Evolutionary conservation across 768 basidiomycete species (phyloP), one percentile per base, ranked within the genome.

Genomic region (Rhizopogon vesiculosus): DNA sequence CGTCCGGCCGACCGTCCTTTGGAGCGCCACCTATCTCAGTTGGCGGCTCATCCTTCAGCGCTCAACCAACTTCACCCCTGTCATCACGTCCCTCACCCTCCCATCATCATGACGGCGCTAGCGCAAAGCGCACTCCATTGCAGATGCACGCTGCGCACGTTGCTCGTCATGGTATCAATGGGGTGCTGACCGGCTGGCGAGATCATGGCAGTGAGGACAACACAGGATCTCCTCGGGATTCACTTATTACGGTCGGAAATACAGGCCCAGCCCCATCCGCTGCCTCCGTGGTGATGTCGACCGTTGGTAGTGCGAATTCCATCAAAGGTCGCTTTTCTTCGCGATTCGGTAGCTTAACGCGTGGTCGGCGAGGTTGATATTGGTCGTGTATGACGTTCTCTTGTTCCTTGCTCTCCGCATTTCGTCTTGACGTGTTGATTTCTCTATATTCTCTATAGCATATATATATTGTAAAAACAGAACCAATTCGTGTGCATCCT

Each of bases 91-190:
- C 57, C 0, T 28, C 29, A 7, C 28, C 6, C 3, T 49, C 35
- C 31, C 31, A 42, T 13, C 45, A 57, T 1, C 29, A 5, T 3
- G 70, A 67, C 6, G 8, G 44, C 25, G 19, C 57, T 5, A 63
- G 74, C 28, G 60, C 69, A 52, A 85, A 85, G 60, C 85, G 85
- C 61, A 91, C 91, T 0, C 87, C 87, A 2, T 74, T 93, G 18
- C 90, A 92, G 60, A 78, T 87, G 16, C 87, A 91, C 58, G 78
- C 93, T 0, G 91, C 90, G 5, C 86, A 92, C 60, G 77, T 93
- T 6, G 83, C 91, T 16, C 80, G 88, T 28, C 89, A 93, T 64
- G 91, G 91, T 9, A 87, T 93, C 69, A 86, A 84, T 44, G 90
- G 87, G 1, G 85, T 93, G 5, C 80, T 90, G 28, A 89, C 87